Evolutionary conservation across 768 basidiomycete genomes (phyloP), one percentile per base, ranked within the genome.

Genomic region (Leucosporidium creatinivorum): DNA sequence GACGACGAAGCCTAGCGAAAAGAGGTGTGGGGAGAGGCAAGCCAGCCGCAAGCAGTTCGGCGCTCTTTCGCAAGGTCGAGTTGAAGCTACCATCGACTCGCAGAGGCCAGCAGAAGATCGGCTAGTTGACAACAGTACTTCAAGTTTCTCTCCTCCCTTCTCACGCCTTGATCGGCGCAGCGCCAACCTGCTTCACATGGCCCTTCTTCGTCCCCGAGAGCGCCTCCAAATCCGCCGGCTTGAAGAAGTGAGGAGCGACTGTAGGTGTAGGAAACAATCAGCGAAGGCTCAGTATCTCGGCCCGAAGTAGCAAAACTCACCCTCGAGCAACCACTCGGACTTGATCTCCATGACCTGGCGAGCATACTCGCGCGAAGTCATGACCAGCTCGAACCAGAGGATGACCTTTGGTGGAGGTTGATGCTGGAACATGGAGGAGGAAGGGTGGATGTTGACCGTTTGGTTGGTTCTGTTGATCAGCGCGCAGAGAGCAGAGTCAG

Each of bases 341-440:
- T 98, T 97, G 76, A 98, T 97, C 75, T 98, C 96, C 93, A 98
- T 97, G 49, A 93, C 84, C 82, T 97, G 93, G 69, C 91, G 83
- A 85, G 97, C 89, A 76, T 96, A 99, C 39, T 96, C 97, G 79
- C 98, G 97, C 49, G 88, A 88, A 12, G 96, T 99, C 84, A 94
- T 88, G 28, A 99, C 94, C 28, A 99, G 84, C 78, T 98, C 96
- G 76, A 98, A 97, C 79, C 98, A 99, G 57, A 96, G 78, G 15
- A 98, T 77, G 21, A 89, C 89, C 77, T 88, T 89, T 18, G 92
- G 85, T 0, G 96, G 96, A 2, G 96, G 96, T 73, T 97, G 93
- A 77, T 87, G 86, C 74, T 97, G 90, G 85, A 97, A 96, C 69
- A 99, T 79, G 77, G 89, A 88, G 8, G 93, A 94, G 0, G 91